Base-by-base conservation (phyloP, 2,329 filamentous ascomycete genomes). In the Talaromyces verruculosus region DNA sequence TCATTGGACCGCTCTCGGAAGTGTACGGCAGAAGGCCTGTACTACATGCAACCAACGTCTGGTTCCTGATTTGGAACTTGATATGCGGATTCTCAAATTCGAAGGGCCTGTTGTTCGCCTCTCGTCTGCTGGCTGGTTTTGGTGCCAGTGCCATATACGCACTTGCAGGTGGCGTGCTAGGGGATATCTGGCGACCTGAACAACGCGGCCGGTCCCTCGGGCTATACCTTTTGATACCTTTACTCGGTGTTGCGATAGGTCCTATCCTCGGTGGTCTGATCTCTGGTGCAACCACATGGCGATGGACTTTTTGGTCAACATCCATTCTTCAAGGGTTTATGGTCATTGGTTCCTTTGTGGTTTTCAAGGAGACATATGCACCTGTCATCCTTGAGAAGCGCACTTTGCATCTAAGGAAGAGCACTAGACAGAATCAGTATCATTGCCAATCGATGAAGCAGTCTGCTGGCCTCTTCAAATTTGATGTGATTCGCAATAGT, bases 241-340 rank as follows among this genome's bases (percentile, higher is more conserved):
- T 74, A 17, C 70, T 74, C 17, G 72, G 72, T 45, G 72, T 72
- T 49, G 7, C 84, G 1, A 78, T 88, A 19, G 87, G 87, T 0
- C 87, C 87, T 1, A 84, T 89, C 2, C 81, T 83, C 1, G 87
- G 86, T 25, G 86, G 84, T 1, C 88, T 86, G 72, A 84, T 89
- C 19, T 80, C 85, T 1, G 77, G 87, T 69, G 69, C 71, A 30
- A 72, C 72, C 11, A 71, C 67, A 51, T 70, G 71, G 69, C 25
- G 45, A 28, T 49, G 45, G 45, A 49, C 11, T 28, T 49, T 49
- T 45, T 66, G 65, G 65, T 64, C 65, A 37, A 64, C 65, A 19
- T 66, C 65, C 19, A 64, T 66, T 49, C 61, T 66, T 28, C 65
- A 66, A 58, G 65, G 7, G 11, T 13, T 69, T 1, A 61, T 70